Percentiles rank a stretch among this genome's conserved stretches.
phyloP scores from a whole-genome alignment of 108 stramenopile genomes.

The Licmophora abbreviata region DNA sequence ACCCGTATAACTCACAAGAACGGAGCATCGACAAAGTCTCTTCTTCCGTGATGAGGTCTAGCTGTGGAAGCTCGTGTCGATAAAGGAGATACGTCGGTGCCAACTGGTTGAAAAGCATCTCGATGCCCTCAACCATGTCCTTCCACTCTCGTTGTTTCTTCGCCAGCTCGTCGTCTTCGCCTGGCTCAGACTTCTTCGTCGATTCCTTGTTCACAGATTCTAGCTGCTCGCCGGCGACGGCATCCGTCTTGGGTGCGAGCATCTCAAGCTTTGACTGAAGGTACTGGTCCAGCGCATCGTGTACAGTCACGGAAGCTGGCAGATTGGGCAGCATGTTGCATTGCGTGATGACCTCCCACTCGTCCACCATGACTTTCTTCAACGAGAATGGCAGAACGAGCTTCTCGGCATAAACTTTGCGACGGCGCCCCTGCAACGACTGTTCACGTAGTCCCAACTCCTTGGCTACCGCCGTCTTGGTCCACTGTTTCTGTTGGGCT shows the following conservation, averaged over 20 bases:
- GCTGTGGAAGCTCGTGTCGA: conserved; percentile 41
- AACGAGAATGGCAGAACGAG: conserved; percentile 48
- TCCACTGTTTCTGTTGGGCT: conserved; percentile 2
- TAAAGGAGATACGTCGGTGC: conserved; percentile 53
- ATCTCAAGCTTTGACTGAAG: conserved; percentile 26
- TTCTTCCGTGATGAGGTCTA: conserved; percentile 18
- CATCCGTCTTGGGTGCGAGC: conserved; percentile 8
- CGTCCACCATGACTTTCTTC: conserved; percentile 66
- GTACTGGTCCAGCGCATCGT: conserved; percentile 41
- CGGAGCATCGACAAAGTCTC: conserved; percentile 9
- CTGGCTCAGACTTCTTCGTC: conserved; percentile 1
- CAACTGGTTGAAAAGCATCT: conserved; percentile 60
- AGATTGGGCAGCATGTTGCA: conserved; percentile 54
- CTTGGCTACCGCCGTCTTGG: conserved; percentile 10
- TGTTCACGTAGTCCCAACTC: conserved; percentile 15
- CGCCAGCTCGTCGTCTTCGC: conserved; percentile 9
- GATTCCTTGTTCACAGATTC: conserved; percentile 8
- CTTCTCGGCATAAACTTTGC: conserved; percentile 14
- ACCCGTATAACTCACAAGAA: conserved; percentile 50
- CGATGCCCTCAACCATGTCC: conserved; percentile 65
- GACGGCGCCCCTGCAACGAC: conserved; percentile 9
- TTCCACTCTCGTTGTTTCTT: conserved; percentile 41
- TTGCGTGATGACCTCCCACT: conserved; percentile 68
- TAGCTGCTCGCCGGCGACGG: no score
- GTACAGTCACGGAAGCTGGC: conserved; percentile 37